Evolutionary conservation across 2,329 filamentous ascomycete genomes (phyloP), one percentile per base, ranked within the genome.

Genomic region (Aspergillus sp.): DNA sequence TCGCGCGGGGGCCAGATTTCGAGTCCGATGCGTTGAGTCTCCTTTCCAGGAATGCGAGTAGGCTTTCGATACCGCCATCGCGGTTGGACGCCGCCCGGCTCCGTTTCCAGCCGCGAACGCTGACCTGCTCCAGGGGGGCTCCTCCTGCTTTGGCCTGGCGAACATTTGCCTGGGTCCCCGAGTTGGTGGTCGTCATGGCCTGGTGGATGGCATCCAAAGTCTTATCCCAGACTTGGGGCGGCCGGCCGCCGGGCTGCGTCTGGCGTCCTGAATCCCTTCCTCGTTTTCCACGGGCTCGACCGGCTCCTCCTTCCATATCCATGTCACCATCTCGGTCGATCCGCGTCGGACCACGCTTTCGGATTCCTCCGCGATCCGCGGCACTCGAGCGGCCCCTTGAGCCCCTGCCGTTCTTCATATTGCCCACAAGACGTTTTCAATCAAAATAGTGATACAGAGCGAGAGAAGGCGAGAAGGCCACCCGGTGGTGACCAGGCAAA

Each of bases 11-110:
- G 50, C 63, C 50, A 47, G 51, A 36, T 53, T 67, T 67, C 38
- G 64, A 64, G 48, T 75, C 66, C 42, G 52, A 39, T 43, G 68
- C 61, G 34, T 70, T 69, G 29, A 80, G 72, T 57, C 85, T 85
- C 49, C 78, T 75, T 60, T 86, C 79, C 41, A 86, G 61, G 52
- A 85, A 86, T 31, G 67, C 65, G 33, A 86, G 57, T 17, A 86
- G 66, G 37, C 75, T 72, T 38, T 71, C 69, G 15, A 82, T 52
- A 13, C 82, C 82, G 30, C 80, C 78, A 34, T 82, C 81, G 17
- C 70, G 53, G 43, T 85, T 82, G 16, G 54, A 67, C 8, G 73
- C 68, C 5, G 79, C 80, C 56, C 80, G 85, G 63, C 80, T 86
- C 27, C 73, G 60, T 49, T 72, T 76, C 49, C 84, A 68, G 15